Evolutionary conservation across 208 protist species (phyloP), one percentile per base, ranked within the genome.

Genomic region (Leishmania major): DNA sequence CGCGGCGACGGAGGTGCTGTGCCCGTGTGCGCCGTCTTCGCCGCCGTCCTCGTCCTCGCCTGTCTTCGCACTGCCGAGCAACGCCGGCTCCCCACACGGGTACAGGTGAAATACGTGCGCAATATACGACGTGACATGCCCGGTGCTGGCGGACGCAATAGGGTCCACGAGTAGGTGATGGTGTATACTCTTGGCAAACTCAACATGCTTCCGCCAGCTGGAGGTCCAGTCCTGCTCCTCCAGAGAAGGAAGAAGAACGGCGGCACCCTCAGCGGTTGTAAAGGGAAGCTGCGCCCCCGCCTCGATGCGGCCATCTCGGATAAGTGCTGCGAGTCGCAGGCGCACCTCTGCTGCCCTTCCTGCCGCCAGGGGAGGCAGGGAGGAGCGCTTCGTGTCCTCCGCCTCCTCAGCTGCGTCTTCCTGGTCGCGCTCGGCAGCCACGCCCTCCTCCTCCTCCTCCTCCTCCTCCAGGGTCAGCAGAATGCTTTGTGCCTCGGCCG

Each of bases 61-160:
- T 7, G 19, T 59, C 40, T 45, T 51, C 25, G 28, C 47, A 35
- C n/a, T 49, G 35, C 40, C 49, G 8, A 84, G 17, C 11, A 31
- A 37, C 37, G 70, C 80, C 17, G 88, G 85, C 22, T 89, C 60
- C 43, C 84, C 80, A 74, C 89, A 93, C 0, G 84, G 88, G 22
- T 85, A 75, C 51, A 96, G 80, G 37, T 66, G 55, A n/a, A 95
- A 84, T 1, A 87, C 87, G 5, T 90, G 82, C 71, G 87, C 80
- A 37, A 94, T 82, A 75, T 93, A 96, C 1, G 77, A 49, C 31
- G 84, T 84, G 2, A 91, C 71, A 37, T 95, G 84, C 28, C 49
- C 81, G 17, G 59, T 76, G 55, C 73, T 67, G 19, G 75, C 60
- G 5, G 81, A 81, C 8, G 81, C 80, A 57, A 89, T 83, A 22